Evolutionary conservation across 2,329 filamentous ascomycete genomes (phyloP).

Genomic region (Cylindrodendrum hubeiense): DNA sequence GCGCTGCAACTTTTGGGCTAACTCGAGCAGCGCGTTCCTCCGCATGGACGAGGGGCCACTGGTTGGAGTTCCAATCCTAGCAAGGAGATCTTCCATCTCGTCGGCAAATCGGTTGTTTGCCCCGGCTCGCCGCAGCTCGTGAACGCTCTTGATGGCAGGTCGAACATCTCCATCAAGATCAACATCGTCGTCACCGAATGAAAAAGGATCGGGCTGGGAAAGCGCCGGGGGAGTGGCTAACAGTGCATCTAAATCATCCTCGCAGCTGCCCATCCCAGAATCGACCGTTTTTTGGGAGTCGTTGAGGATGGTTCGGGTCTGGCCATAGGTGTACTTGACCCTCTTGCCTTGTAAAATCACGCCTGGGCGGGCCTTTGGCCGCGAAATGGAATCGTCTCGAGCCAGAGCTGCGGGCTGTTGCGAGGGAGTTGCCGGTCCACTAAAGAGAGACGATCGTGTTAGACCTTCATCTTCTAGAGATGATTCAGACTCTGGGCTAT

Average conservation of each 20-base stretch:
- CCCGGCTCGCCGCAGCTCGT: constrained; percentile 74
- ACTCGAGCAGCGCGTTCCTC: constrained; percentile 69
- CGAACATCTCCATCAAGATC: constrained; percentile 58
- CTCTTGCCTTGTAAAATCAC: constrained; percentile 46
- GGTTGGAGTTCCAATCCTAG: constrained; percentile 67
- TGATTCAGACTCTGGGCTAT: constrained; percentile 48
- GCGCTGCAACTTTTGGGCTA: constrained; percentile 70
- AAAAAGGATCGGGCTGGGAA: constrained; percentile 41
- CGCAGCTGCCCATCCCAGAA: constrained; percentile 35
- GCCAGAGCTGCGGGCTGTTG: constrained; percentile 33
- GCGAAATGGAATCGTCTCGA: constrained; percentile 35
- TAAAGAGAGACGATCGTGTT: constrained; percentile 26
- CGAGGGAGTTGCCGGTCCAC: constrained; percentile 34
- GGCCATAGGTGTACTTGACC: constrained; percentile 52
- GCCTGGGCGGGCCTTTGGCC: constrained; percentile 43
- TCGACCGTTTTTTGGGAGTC: constrained; percentile 44
- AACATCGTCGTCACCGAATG: constrained; percentile 43
- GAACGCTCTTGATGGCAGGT: constrained; percentile 71
- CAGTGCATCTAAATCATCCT: constrained; percentile 40
- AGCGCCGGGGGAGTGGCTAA: constrained; percentile 39
- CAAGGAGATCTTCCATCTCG: constrained; percentile 73
- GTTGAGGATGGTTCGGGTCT: constrained; percentile 46
- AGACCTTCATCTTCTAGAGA: constrained; percentile 32
- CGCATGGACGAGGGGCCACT: constrained; percentile 63
- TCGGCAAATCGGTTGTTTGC: constrained; percentile 76